A percentile compares a stretch with the other conserved stretches of the same genome.
These are phyloP conservation scores for Taphrina flavorubra DNA, from an alignment of 1,139 yeast genomes.

Conservation along the genomic window DNA sequence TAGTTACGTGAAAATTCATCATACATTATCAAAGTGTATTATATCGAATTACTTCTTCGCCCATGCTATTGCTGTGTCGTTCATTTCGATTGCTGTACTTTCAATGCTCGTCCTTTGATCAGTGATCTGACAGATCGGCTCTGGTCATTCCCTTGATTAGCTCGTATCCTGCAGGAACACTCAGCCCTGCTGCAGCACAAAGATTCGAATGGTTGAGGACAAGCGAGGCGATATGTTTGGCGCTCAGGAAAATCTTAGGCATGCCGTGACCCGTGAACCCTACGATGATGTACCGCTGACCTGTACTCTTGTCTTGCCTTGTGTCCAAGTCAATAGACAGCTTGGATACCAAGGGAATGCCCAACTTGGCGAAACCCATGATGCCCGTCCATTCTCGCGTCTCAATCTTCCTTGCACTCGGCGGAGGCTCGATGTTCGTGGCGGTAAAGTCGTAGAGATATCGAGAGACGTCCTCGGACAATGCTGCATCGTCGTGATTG, in stretches of 20 bases:
- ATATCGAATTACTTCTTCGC: too few species aligned
- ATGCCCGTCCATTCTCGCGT: constrained; percentile 23
- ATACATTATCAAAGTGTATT: too few species aligned
- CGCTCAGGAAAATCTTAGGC: constrained; percentile 27
- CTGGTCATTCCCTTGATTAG: not conserved
- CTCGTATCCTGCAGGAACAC: constrained; percentile 11
- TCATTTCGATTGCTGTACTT: too few species aligned
- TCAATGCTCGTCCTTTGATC: not conserved
- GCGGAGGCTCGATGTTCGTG: not conserved
- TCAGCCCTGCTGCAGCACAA: not conserved
- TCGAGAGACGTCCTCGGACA: constrained; percentile 3
- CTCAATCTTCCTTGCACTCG: not conserved
- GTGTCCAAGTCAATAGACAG: not conserved
- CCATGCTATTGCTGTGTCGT: too few species aligned
- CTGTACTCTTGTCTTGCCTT: too few species aligned
- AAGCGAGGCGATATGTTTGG: constrained; percentile 8
- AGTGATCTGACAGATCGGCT: constrained; percentile 10
- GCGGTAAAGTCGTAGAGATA: constrained; percentile 5
- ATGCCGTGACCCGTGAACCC: constrained; percentile 34
- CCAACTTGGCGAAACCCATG: constrained; percentile 30
- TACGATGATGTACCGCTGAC: constrained; percentile 2
- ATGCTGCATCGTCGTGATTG: constrained; percentile 2
- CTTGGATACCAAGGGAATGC: constrained; percentile 16
- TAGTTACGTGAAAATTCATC: constrained; percentile 12
- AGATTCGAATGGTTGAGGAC: not conserved